Percentiles rank a stretch among this genome's conserved stretches.
Evolutionary conservation across 495 filamentous ascomycete species (phyloP).

Genomic region (Talaromyces borbonicus): DNA sequence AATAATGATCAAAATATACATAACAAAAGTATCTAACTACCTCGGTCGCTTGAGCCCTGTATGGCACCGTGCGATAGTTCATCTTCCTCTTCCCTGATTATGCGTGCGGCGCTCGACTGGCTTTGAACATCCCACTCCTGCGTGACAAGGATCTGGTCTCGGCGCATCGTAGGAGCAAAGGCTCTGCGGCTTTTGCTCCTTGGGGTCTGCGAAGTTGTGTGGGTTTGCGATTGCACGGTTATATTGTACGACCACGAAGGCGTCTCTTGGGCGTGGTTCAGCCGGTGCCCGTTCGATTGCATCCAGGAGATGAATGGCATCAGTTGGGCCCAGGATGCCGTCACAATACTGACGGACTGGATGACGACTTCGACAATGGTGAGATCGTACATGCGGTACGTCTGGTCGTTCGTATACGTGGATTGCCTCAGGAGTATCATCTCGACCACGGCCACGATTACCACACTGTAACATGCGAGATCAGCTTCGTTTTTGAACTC

Average conservation of each 20-base stretch:
- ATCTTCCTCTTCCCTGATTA: slow-evolving; percentile 9
- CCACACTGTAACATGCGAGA: slow-evolving; percentile 12
- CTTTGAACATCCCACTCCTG: slow-evolving; percentile 17
- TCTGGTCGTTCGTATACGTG: slow-evolving; percentile 4
- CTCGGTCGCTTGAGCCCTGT: neutral
- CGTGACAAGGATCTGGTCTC: slow-evolving; percentile 12
- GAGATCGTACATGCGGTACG: slow-evolving; percentile 13
- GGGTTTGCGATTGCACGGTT: slow-evolving; percentile 10
- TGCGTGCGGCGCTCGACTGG: slow-evolving; percentile 15
- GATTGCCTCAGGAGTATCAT: slow-evolving; percentile 9
- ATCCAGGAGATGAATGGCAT: slow-evolving; percentile 20
- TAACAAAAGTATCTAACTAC: neutral
- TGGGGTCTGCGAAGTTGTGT: slow-evolving; percentile 4
- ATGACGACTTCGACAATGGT: slow-evolving; percentile 13
- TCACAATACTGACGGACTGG: slow-evolving; percentile 17
- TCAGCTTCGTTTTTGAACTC: neutral
- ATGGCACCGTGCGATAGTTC: neutral
- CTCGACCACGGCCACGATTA: slow-evolving; percentile 11
- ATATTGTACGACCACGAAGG: slow-evolving; percentile 10
- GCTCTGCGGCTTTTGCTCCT: neutral
- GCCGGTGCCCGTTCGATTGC: slow-evolving; percentile 15
- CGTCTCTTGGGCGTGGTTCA: slow-evolving; percentile 14
- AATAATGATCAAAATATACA: neutral
- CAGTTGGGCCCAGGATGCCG: slow-evolving; percentile 20
- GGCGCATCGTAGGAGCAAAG: slow-evolving; percentile 2